Percentiles rank a stretch among this genome's conserved stretches.
Conservation (phyloP, 345 rosid species). For the Ailanthus altissimus region DNA sequence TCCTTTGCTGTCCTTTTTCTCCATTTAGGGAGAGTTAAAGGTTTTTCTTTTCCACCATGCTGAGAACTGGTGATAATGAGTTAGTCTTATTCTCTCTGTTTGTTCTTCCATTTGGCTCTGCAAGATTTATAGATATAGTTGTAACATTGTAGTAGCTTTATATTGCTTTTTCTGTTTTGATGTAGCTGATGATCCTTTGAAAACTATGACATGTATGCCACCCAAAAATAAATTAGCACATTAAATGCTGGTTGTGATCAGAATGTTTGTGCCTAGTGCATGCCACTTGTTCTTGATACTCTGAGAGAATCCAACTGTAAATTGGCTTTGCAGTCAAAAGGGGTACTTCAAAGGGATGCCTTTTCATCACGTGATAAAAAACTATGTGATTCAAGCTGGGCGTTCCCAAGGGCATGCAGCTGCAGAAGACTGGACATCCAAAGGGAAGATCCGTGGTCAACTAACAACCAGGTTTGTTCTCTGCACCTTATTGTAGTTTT, state of each 20-base stretch:
- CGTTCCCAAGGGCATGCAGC: slow-evolving; percentile 50
- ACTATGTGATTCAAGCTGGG: slow-evolving; percentile 90
- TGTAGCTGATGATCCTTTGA: background rate
- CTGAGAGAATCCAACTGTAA: slow-evolving; percentile 1
- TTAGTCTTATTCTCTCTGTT: background rate
- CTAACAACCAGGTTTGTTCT: slow-evolving; percentile 58
- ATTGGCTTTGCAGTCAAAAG: slow-evolving; percentile 65
- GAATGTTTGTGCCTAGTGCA: background rate
- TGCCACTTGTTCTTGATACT: slow-evolving; percentile 2
- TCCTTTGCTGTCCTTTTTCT: background rate
- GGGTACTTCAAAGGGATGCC: slow-evolving; percentile 81
- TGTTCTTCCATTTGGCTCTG: background rate
- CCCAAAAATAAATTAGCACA: background rate
- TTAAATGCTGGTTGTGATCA: background rate
- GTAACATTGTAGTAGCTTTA: background rate
- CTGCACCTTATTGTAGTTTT: background rate
- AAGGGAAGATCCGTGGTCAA: slow-evolving; percentile 69
- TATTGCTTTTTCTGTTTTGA: slow-evolving; percentile 2
- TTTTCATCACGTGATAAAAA: slow-evolving; percentile 78
- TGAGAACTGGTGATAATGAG: background rate
- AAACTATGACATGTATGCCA: background rate
- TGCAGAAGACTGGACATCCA: slow-evolving; percentile 78
- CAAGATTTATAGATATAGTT: background rate
- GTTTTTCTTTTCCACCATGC: background rate
- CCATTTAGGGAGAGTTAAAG: background rate